These are phyloP conservation scores for Rhizopogon vesiculosus DNA, from an alignment of 768 basidiomycete genomes.

Conservation along the genomic window DNA sequence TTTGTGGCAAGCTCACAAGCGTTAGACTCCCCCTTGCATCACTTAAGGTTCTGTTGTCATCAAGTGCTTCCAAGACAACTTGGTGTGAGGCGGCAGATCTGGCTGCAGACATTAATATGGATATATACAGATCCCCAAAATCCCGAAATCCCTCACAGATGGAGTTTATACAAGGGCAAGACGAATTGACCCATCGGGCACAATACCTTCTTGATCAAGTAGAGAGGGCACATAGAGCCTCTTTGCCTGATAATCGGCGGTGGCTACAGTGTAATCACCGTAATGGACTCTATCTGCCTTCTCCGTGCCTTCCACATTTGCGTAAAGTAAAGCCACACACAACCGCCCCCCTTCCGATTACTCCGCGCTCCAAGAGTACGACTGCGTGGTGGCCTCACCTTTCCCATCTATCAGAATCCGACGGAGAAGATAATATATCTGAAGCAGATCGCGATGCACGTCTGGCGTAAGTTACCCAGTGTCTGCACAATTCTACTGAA, in stretches of 20 bases:
- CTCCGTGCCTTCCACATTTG: slow-evolving; percentile 27
- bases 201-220: slow-evolving; percentile 42
- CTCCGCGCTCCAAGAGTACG: background rate
- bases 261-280: slow-evolving; percentile 23
- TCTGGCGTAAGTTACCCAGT: slow-evolving; percentile 48
- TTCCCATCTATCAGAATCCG: slow-evolving; percentile 53
- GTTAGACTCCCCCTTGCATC: slow-evolving; percentile 49
- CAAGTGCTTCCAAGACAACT: slow-evolving; percentile 30
- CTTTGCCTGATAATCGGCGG: background rate
- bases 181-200: slow-evolving; percentile 61
- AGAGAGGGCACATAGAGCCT: slow-evolving; percentile 10
- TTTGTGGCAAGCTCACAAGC: slow-evolving; percentile 60
- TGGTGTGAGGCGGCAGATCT: slow-evolving; percentile 70
- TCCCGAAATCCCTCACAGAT: slow-evolving; percentile 52
- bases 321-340: slow-evolving; percentile 4
- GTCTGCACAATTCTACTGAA: background rate
- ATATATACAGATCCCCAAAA: slow-evolving; percentile 63
- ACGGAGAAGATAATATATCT: slow-evolving; percentile 56
- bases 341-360: slow-evolving; percentile 4
- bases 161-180: slow-evolving; percentile 67
- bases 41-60: slow-evolving; percentile 46
- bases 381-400: slow-evolving; percentile 14
- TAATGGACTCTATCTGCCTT: slow-evolving; percentile 49
- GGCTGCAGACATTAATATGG: slow-evolving; percentile 51
- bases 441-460: slow-evolving; percentile 69